Evolutionary conservation across 1,284 basidiomycete genomes (phyloP).

Genomic region (Peniophora sp.): DNA sequence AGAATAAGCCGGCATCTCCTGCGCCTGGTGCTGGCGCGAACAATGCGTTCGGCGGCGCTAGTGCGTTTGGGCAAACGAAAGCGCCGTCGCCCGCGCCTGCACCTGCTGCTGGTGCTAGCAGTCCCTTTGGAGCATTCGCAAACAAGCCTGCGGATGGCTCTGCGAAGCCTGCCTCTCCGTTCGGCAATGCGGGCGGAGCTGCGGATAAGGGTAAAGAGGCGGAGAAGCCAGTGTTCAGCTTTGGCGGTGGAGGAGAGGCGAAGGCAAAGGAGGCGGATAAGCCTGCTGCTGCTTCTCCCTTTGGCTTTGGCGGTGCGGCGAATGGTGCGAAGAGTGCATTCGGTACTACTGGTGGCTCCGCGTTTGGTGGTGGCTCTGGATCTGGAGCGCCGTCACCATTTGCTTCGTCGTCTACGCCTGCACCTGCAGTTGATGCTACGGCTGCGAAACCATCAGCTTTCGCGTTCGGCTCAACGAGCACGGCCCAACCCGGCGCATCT

Average conservation of each 20-base stretch:
- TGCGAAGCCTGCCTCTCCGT: no score
- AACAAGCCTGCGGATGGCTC: no score
- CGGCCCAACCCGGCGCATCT: conserved; percentile 2
- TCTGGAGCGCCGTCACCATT: conserved; percentile 5
- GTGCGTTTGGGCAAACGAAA: no score
- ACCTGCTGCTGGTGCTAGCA: no score
- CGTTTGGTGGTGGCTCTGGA: neutral
- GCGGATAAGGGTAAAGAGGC: neutral
- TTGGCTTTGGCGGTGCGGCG: neutral
- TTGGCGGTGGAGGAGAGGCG: neutral
- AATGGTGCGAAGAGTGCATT: neutral
- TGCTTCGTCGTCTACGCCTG: neutral
- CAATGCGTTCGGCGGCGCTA: no score
- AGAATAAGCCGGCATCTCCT: no score
- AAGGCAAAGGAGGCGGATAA: neutral
- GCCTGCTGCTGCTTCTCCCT: neutral
- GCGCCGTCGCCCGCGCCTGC: no score
- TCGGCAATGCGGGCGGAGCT: no score
- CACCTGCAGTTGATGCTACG: neutral
- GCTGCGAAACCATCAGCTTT: conserved; percentile 1
- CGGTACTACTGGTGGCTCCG: neutral
- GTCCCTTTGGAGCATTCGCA: no score
- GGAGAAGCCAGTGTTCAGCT: neutral
- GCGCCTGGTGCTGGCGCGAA: no score
- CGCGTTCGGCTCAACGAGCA: conserved; percentile 1